Conservation (phyloP, 2,329 filamentous ascomycete species). For the Metarhizium anisopliae region DNA sequence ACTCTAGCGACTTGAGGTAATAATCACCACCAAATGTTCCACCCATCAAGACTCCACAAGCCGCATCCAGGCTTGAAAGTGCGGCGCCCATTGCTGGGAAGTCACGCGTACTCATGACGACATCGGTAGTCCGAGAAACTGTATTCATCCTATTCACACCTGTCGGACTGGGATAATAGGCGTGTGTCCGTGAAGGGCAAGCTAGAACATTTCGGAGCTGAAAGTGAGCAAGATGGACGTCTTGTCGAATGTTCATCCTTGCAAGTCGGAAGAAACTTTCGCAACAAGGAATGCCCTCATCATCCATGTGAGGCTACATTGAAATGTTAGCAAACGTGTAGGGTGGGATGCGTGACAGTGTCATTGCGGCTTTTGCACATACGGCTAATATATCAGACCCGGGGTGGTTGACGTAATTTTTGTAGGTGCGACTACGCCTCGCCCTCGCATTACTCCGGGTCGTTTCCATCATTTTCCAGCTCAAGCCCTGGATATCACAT, state of each 20-base stretch:
- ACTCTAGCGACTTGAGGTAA: conserved; percentile 36
- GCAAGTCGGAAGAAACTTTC: conserved; percentile 51
- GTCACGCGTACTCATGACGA: conserved; percentile 34
- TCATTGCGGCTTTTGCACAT: conserved; percentile 19
- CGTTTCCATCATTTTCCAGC: conserved; percentile 46
- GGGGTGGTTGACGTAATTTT: conserved; percentile 47
- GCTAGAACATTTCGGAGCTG: conserved; percentile 56
- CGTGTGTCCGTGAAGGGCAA: conserved; percentile 43
- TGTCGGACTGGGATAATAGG: conserved; percentile 45
- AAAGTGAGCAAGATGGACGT: conserved; percentile 53
- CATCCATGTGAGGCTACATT: conserved; percentile 9
- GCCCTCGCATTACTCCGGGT: conserved; percentile 38
- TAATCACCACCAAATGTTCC: conserved; percentile 52
- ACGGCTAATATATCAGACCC: conserved; percentile 40
- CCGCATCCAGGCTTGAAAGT: conserved; percentile 43
- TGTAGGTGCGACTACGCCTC: conserved; percentile 39
- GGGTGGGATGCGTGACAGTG: neutral
- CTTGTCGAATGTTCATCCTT: conserved; percentile 43
- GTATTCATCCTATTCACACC: conserved; percentile 46
- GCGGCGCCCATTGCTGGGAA: conserved; percentile 26
- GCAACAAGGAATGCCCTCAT: conserved; percentile 23
- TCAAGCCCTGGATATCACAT: conserved; percentile 50
- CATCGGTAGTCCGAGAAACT: conserved; percentile 33
- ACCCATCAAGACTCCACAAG: conserved; percentile 46
- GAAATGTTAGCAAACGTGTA: neutral